Percentiles rank a stretch among this genome's conserved stretches.
phyloP scores from a whole-genome alignment of 2,329 filamentous ascomycete species.

The Coniochaeta sp. region DNA sequence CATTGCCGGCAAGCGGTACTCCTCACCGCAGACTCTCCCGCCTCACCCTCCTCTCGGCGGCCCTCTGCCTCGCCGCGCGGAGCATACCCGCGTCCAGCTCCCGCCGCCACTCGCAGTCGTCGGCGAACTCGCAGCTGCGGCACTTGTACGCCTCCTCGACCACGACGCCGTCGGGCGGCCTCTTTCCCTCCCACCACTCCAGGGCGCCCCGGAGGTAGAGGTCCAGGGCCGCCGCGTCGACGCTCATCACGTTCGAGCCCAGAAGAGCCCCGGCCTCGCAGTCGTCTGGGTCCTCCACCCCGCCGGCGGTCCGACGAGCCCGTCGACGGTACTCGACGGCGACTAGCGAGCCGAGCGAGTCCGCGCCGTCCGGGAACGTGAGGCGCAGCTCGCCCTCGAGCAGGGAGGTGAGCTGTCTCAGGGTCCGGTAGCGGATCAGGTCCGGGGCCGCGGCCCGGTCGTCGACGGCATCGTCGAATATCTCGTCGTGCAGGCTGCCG shows the following conservation, averaged over 20 bases:
- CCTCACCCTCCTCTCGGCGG: slow-evolving; percentile 5
- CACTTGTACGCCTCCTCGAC: slow-evolving; percentile 89
- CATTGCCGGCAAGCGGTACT: too few relatives aligned
- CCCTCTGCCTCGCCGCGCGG: slow-evolving; percentile 7
- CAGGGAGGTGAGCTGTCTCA: slow-evolving; percentile 38
- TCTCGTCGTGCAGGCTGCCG: slow-evolving; percentile 57
- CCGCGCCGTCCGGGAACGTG: slow-evolving; percentile 45
- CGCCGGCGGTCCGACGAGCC: slow-evolving; percentile 20
- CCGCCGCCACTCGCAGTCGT: slow-evolving; percentile 70
- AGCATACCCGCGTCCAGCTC: slow-evolving; percentile 54
- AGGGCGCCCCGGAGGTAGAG: slow-evolving; percentile 63
- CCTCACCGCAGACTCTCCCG: neutral
- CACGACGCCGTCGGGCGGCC: slow-evolving; percentile 65
- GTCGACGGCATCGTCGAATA: slow-evolving; percentile 44
- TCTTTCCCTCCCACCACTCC: slow-evolving; percentile 80
- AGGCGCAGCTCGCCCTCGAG: slow-evolving; percentile 36
- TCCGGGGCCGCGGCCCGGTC: slow-evolving; percentile 19
- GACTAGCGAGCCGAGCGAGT: slow-evolving; percentile 42
- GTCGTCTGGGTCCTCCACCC: neutral
- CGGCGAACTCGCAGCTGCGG: slow-evolving; percentile 72
- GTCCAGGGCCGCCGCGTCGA: slow-evolving; percentile 56
- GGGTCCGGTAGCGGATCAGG: slow-evolving; percentile 37
- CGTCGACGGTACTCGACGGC: slow-evolving; percentile 48
- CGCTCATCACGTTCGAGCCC: slow-evolving; percentile 54
- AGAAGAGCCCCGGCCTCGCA: slow-evolving; percentile 35